Base-by-base conservation (phyloP, 2,329 filamentous ascomycete species). In the Ophioceras dolichostomum region DNA sequence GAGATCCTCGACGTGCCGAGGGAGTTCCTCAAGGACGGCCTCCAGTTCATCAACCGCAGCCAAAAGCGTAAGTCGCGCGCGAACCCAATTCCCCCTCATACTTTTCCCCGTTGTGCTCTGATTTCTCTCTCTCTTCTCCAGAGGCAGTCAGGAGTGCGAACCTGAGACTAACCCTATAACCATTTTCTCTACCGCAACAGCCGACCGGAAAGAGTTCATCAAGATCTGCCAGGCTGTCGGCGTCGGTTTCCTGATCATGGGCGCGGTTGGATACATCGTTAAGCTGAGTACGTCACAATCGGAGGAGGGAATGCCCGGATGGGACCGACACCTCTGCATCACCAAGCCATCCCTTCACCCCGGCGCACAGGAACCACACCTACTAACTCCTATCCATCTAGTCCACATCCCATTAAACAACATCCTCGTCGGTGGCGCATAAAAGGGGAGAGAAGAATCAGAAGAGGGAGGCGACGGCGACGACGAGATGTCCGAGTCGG, bases 341-440 rank as follows among this genome's bases (percentile, higher is more conserved):
- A n/a, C n/a, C n/a, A n/a, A n/a, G n/a, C n/a, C n/a, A n/a, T n/a
- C n/a, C n/a, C n/a, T n/a, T n/a, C n/a, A n/a, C n/a, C n/a, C n/a
- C n/a, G n/a, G n/a, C n/a, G n/a, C n/a, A n/a, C n/a, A n/a, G n/a
- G n/a, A n/a, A n/a, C 36, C 7, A 27, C 32, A 14, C 10, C 7
- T 4, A 1, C n/a, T 26, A 8, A 5, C 14, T 20, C 36, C 18
- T 14, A 13, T 18, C 12, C 5, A 13, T 2, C 12, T 39, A 78
- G 73, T 81, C 45, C 76, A 81, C 56, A 79, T 81, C 34, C 77
- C 77, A 44, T 69, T 82, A 45, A 81, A 81, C 68, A 76, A 79
- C 57, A 74, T 80, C 42, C 68, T 82, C 40, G 76, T 82, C 45
- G 76, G 74, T 42, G 75, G 72, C 56, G 75, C 76, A 55, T 79